Evolutionary conservation across 2,329 filamentous ascomycete species (phyloP).

Genomic region (Pseudocercospora macadamiae): DNA sequence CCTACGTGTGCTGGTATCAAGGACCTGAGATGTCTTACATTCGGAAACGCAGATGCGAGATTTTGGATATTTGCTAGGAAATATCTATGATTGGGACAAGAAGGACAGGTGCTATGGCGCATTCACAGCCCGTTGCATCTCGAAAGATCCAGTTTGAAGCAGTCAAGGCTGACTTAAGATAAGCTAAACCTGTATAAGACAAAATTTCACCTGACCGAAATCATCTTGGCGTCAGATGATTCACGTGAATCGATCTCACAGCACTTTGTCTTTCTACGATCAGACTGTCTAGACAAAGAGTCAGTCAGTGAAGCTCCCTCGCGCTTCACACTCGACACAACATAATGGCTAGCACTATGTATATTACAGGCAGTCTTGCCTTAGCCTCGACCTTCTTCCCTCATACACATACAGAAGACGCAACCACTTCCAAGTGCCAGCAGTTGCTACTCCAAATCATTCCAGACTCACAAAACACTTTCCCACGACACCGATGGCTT

Average conservation of each 20-base stretch:
- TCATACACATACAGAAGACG: not conserved
- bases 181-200: constrained; percentile 4
- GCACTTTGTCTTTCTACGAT: constrained; percentile 1
- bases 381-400: not conserved
- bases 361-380: not conserved
- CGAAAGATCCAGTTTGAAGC: too few relatives aligned
- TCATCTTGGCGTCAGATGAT: not conserved
- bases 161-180: not conserved
- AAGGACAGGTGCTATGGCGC: too few relatives aligned
- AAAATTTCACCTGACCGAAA: constrained; percentile 8
- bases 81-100: not conserved
- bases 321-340: not conserved
- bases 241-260: constrained; percentile 8
- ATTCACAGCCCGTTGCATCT: too few relatives aligned
- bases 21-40: constrained; percentile 22
- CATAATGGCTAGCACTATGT: not conserved
- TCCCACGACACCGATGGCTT: not conserved
- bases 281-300: constrained; percentile 6
- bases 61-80: constrained; percentile 4
- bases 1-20: constrained; percentile 11
- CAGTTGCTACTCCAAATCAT: too few relatives aligned
- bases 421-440: not conserved
- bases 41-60: constrained; percentile 13
- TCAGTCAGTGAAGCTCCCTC: constrained; percentile 4
- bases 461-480: too few relatives aligned